phyloP scores from a whole-genome alignment of 768 basidiomycete genomes.

The Mycena sanguinolenta region DNA sequence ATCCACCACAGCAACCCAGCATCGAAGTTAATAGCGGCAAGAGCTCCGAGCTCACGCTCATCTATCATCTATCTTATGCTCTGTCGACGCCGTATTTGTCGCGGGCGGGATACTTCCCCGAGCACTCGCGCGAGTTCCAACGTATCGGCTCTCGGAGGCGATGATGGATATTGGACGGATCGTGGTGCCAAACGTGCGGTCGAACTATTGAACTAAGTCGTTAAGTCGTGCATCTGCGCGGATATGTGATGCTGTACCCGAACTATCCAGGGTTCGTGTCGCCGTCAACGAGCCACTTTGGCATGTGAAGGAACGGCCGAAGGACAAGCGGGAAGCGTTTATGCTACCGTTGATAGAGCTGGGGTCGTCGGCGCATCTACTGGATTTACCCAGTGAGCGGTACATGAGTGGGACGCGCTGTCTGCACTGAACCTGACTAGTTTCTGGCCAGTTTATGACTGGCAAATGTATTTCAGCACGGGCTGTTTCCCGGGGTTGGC shows the following conservation, averaged over 20 bases:
- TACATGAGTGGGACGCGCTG: conserved; percentile 67
- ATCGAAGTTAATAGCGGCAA: too few species aligned
- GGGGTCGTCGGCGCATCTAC: conserved; percentile 51
- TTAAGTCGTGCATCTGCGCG: conserved; percentile 87
- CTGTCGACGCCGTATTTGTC: conserved; percentile 83
- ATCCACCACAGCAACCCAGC: too few species aligned
- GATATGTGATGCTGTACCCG: conserved; percentile 92
- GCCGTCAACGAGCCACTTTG: conserved; percentile 92
- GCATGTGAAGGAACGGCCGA: conserved; percentile 75
- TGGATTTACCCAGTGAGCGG: conserved; percentile 69
- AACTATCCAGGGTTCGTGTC: conserved; percentile 81
- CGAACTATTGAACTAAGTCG: conserved; percentile 83
- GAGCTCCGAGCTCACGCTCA: too few species aligned
- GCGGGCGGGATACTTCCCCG: conserved; percentile 90
- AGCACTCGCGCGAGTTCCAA: conserved; percentile 91
- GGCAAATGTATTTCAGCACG: too few species aligned
- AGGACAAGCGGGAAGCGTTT: conserved; percentile 75
- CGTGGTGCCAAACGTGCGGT: conserved; percentile 82
- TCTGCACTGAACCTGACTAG: conserved; percentile 82
- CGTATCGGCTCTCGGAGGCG: conserved; percentile 77
- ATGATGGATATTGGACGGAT: conserved; percentile 53
- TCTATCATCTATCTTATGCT: too few species aligned
- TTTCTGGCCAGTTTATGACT: background rate
- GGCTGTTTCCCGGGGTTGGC: too few species aligned
- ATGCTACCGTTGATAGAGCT: conserved; percentile 77